Conservation (phyloP, 495 filamentous ascomycete species). For the Trichoderma asperelloides region DNA sequence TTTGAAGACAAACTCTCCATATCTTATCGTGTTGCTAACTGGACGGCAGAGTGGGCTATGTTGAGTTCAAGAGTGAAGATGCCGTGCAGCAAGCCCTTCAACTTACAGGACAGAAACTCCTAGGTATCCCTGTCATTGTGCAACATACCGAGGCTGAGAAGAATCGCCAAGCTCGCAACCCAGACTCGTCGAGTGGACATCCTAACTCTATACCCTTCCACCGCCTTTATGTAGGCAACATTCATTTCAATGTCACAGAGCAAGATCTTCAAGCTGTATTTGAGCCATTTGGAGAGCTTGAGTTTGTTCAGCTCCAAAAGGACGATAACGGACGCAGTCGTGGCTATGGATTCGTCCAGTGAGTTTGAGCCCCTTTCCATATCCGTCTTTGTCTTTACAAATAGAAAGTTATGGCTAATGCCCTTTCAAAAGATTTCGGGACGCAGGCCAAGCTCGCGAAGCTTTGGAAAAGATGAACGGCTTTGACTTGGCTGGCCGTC, state of each 20-base stretch:
- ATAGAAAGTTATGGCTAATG: slow-evolving; percentile 19
- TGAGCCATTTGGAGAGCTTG: slow-evolving; percentile 94
- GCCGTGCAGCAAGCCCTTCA: slow-evolving; percentile 90
- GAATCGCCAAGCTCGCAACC: slow-evolving; percentile 89
- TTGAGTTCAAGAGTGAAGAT: slow-evolving; percentile 96
- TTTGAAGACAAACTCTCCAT: background rate
- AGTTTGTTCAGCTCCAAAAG: slow-evolving; percentile 95
- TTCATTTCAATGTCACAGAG: slow-evolving; percentile 99
- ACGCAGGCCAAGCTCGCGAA: slow-evolving; percentile 83
- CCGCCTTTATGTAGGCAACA: slow-evolving; percentile 97
- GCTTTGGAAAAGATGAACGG: slow-evolving; percentile 99
- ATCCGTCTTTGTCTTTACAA: slow-evolving; percentile 9
- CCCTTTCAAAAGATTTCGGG: slow-evolving; percentile 59
- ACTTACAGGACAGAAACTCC: slow-evolving; percentile 96
- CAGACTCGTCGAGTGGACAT: slow-evolving; percentile 56
- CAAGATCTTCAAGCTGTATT: slow-evolving; percentile 93
- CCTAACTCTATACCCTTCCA: slow-evolving; percentile 83
- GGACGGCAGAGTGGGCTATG: slow-evolving; percentile 79
- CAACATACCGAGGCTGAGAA: slow-evolving; percentile 99
- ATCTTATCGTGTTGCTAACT: slow-evolving; percentile 25
- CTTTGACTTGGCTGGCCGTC: slow-evolving; percentile 95
- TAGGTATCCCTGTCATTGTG: slow-evolving; percentile 97
- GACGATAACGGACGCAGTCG: slow-evolving; percentile 84
- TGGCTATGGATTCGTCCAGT: slow-evolving; percentile 99
- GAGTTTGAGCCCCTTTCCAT: slow-evolving; percentile 32